A percentile compares a stretch with the other conserved stretches of the same genome.
Conservation (phyloP, 1,284 basidiomycete genomes). For the Baeospora myosura region DNA sequence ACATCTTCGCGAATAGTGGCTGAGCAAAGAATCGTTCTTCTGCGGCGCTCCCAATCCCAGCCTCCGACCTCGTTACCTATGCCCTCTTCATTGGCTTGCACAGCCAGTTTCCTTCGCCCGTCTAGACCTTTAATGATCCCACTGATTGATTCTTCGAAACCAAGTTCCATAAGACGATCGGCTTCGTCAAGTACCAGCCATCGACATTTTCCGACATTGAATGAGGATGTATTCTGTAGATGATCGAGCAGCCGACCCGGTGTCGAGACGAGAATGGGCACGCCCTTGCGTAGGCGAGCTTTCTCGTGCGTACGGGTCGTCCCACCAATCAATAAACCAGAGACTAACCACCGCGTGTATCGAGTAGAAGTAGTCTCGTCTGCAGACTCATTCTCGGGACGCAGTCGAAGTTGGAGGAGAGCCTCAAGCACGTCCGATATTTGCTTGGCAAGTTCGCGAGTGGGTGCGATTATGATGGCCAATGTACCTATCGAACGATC, state of each 20-base stretch:
- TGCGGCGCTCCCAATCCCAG: conserved; percentile 75
- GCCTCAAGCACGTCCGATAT: conserved; percentile 56
- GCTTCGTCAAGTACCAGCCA: conserved; percentile 98
- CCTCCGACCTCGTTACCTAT: conserved; percentile 69
- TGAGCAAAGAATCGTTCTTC: conserved; percentile 89
- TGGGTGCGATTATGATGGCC: conserved; percentile 91
- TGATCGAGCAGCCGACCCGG: conserved; percentile 94
- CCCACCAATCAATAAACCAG: conserved; percentile 81
- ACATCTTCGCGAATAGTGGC: conserved; percentile 96
- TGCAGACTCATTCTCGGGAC: conserved; percentile 47
- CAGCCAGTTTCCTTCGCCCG: conserved; percentile 66
- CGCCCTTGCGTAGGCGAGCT: conserved; percentile 56
- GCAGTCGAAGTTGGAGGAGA: conserved; percentile 28
- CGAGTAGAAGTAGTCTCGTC: conserved; percentile 39
- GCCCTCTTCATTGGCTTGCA: conserved; percentile 67
- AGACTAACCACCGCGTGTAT: conserved; percentile 89
- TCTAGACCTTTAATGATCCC: conserved; percentile 86
- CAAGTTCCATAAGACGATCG: conserved; percentile 94
- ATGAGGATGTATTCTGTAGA: conserved; percentile 87
- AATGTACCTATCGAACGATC: conserved; percentile 87
- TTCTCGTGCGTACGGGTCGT: conserved; percentile 73
- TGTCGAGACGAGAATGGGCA: conserved; percentile 87
- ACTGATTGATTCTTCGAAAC: conserved; percentile 86
- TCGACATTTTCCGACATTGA: conserved; percentile 88
- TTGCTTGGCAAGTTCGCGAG: conserved; percentile 92